phyloP scores from a whole-genome alignment of 306 rosid genomes.

The Lagenaria siceraria region DNA sequence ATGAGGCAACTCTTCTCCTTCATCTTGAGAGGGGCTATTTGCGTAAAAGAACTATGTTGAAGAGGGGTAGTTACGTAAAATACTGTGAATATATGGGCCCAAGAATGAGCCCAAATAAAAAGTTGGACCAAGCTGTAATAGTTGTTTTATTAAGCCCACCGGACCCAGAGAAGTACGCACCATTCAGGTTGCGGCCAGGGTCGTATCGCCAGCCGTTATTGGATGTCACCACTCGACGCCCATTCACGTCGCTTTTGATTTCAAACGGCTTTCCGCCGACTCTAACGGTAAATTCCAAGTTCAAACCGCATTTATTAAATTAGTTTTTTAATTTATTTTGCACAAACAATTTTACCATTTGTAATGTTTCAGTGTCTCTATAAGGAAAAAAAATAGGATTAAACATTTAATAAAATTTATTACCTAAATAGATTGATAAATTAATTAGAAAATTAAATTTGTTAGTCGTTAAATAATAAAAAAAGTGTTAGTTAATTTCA shows the following conservation, averaged over 20 bases:
- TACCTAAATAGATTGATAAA: no score
- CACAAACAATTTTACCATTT: no score
- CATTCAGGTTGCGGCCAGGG: not conserved
- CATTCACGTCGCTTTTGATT: not conserved
- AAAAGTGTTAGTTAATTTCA: no score
- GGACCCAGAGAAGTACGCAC: not conserved
- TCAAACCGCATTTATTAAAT: no score
- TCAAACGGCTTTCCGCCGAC: not conserved
- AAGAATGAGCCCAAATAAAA: not conserved
- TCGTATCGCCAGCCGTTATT: not conserved
- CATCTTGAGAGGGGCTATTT: not conserved
- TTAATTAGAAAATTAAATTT: no score
- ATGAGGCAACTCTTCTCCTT: not conserved
- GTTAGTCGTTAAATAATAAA: no score
- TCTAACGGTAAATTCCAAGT: no score
- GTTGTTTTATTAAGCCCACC: slow-evolving; percentile 1
- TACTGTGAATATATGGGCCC: not conserved
- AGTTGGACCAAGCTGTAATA: not conserved
- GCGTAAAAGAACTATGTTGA: not conserved
- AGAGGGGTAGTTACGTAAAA: not conserved
- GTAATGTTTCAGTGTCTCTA: no score
- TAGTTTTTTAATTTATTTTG: no score
- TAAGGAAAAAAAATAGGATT: no score
- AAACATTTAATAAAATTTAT: no score
- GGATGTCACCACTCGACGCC: not conserved